Evolutionary conservation across 2,329 filamentous ascomycete genomes (phyloP).

Genomic region (Fusarium dimerum): DNA sequence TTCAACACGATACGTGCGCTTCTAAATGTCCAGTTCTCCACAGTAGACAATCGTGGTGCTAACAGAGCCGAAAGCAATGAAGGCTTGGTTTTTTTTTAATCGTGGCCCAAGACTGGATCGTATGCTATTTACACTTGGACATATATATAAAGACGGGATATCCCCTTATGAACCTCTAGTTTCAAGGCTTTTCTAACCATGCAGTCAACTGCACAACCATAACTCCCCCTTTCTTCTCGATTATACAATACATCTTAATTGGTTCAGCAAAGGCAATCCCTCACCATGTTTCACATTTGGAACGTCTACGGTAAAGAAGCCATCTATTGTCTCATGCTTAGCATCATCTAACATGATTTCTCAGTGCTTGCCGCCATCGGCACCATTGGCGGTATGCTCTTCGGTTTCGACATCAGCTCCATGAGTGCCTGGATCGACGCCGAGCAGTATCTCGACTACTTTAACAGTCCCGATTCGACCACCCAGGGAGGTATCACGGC

Average conservation of each 20-base stretch:
- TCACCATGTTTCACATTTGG: conserved; percentile 37
- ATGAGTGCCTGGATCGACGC: conserved; percentile 59
- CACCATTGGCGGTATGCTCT: conserved; percentile 46
- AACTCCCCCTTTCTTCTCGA: no score
- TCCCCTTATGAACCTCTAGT: no score
- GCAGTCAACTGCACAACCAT: no score
- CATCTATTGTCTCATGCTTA: neutral
- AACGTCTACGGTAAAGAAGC: conserved; percentile 38
- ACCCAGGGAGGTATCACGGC: conserved; percentile 52
- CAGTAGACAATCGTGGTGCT: no score
- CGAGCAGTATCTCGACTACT: conserved; percentile 53
- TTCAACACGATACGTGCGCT: conserved; percentile 28
- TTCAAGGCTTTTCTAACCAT: no score
- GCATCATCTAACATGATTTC: conserved; percentile 11
- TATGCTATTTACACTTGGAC: no score
- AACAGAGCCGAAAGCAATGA: no score
- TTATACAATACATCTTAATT: no score
- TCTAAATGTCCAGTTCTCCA: conserved; percentile 11
- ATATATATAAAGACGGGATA: conserved; percentile 19
- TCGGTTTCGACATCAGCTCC: conserved; percentile 59
- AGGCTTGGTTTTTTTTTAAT: no score
- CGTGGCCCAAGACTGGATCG: no score
- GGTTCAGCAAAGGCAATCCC: neutral
- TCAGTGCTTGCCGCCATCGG: conserved; percentile 39
- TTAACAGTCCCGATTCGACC: conserved; percentile 47